Conservation (phyloP, 179 eudicot species). For the Carnegiea gigantea region DNA sequence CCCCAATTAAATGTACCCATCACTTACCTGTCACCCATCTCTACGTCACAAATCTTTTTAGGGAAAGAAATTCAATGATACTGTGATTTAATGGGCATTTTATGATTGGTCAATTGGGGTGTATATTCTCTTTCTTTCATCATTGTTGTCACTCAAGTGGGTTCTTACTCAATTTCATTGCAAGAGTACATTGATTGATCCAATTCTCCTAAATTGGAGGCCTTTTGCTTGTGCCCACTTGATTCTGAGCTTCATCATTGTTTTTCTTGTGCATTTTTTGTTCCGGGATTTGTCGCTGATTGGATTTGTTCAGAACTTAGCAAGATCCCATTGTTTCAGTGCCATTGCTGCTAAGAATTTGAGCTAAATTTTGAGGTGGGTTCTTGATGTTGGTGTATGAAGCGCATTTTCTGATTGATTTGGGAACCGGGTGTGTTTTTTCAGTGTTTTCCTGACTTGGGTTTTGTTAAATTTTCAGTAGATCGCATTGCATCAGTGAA, state of each 20-base stretch:
- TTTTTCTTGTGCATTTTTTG: neutral
- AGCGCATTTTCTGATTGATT: neutral
- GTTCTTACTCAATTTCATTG: constrained; percentile 22
- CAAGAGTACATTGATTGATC: constrained; percentile 17
- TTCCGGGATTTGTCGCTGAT: neutral
- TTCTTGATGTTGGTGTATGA: neutral
- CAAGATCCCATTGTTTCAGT: constrained; percentile 9
- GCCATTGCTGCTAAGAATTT: neutral
- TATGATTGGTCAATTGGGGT: constrained; percentile 17
- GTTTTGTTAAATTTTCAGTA: neutral
- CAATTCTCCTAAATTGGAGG: constrained; percentile 12
- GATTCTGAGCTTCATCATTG: no score
- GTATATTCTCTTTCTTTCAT: neutral
- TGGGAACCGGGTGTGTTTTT: neutral
- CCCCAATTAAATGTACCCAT: neutral
- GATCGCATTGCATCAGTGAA: constrained; percentile 17
- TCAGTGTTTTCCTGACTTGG: neutral
- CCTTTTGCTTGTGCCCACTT: constrained; percentile 20
- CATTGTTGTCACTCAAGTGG: constrained; percentile 15
- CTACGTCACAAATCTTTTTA: constrained; percentile 4
- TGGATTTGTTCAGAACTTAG: constrained; percentile 1
- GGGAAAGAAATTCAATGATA: constrained; percentile 1
- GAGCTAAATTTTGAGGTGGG: neutral
- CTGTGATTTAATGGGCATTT: constrained; percentile 1
- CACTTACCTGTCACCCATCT: neutral